Conservation (phyloP, 306 rosid genomes). For the Rosa chinensis region DNA sequence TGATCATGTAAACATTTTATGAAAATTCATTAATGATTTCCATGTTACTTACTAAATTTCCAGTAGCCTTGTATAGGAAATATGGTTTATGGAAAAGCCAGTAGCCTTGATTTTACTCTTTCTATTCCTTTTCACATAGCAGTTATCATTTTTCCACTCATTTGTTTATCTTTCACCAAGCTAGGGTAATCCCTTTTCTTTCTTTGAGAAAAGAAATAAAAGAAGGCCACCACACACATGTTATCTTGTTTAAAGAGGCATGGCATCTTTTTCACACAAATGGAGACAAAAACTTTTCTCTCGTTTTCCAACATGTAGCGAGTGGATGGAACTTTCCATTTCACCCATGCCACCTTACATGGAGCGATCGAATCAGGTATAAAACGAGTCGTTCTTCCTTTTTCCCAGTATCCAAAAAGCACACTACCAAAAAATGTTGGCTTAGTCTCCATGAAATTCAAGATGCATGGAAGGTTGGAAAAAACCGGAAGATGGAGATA, state of each 20-base stretch:
- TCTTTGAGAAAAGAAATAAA: not conserved
- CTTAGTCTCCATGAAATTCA: no score
- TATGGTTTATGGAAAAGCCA: not conserved
- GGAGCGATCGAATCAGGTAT: not conserved
- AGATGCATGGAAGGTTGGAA: no score
- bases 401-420: not conserved
- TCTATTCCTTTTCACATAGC: not conserved
- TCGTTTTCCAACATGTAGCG: not conserved
- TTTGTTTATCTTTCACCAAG: not conserved
- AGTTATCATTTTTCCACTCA: not conserved
- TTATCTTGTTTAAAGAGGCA: conserved; percentile 1
- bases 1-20: no score
- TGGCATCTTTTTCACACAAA: conserved; percentile 9
- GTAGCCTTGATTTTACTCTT: not conserved
- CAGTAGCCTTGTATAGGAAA: no score
- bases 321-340: conserved; percentile 6
- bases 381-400: not conserved
- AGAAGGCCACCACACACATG: not conserved
- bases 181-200: not conserved
- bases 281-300: conserved; percentile 9
- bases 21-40: no score
- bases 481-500: no score
- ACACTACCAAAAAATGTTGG: not conserved
- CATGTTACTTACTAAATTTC: no score
- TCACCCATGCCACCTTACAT: not conserved